Conservation (phyloP, 441 rosid genomes). For the Pelargonium cotyledonis region DNA sequence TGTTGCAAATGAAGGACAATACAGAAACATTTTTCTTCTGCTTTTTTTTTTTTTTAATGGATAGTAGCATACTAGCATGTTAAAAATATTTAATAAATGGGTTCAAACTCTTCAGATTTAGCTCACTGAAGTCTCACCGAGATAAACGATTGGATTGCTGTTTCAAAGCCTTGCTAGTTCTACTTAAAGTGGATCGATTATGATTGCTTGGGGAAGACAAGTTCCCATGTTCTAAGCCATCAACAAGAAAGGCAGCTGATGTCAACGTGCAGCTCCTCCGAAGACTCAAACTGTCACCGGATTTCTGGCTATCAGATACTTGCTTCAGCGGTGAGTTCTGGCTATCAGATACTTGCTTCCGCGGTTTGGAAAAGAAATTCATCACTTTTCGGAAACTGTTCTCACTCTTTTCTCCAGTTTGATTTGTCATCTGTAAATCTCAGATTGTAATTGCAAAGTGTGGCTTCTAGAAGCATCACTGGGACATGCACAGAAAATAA, state of each 20-base stretch:
- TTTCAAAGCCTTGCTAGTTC: conserved; percentile 23
- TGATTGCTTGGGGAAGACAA: conserved; percentile 32
- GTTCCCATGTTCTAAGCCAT: conserved; percentile 36
- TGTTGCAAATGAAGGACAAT: not conserved
- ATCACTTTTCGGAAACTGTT: conserved; percentile 31
- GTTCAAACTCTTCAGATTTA: conserved; percentile 3
- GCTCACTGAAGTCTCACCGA: conserved; percentile 36
- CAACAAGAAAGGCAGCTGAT: conserved; percentile 57
- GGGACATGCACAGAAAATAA: conserved; percentile 19
- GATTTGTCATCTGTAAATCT: conserved; percentile 63
- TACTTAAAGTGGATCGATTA: conserved; percentile 35
- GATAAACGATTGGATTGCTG: conserved; percentile 42
- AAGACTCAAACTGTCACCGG: conserved; percentile 37
- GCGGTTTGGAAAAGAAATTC: conserved; percentile 39
- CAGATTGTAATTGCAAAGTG: conserved; percentile 18
- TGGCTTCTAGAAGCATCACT: conserved; percentile 27
- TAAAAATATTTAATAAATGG: not conserved
- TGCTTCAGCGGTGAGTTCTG: conserved; percentile 35
- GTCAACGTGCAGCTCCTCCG: conserved; percentile 80
- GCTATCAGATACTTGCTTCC: conserved; percentile 28
- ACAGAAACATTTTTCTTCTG: not conserved
- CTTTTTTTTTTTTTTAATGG: not conserved
- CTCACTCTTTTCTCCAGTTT: conserved; percentile 31
- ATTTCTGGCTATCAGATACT: conserved; percentile 37
- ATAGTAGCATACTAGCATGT: not conserved